Conservation (phyloP, 768 basidiomycete genomes). For the Dendrothele bispora region DNA sequence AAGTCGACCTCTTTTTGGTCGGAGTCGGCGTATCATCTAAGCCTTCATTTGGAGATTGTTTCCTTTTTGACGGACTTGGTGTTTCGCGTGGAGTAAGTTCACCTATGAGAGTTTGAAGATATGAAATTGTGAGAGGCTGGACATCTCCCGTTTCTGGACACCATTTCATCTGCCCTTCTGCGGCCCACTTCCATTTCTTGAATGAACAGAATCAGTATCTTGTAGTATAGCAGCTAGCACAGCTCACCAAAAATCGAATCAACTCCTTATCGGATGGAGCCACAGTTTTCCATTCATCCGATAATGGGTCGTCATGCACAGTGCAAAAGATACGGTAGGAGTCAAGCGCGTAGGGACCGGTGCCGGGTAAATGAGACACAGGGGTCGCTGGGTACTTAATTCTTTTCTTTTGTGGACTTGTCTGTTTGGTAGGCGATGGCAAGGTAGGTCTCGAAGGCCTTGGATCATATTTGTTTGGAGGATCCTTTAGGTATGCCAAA, state of each 20-base stretch:
- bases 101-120: neutral
- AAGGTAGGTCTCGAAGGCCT: conserved; percentile 27
- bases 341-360: conserved; percentile 72
- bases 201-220: neutral
- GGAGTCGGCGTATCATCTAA: too few species aligned
- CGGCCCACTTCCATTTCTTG: conserved; percentile 77
- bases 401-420: conserved; percentile 15
- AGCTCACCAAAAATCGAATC: conserved; percentile 61
- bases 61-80: too few species aligned
- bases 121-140: neutral
- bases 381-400: conserved; percentile 45
- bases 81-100: too few species aligned
- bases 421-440: neutral
- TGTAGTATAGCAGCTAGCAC: neutral
- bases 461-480: conserved; percentile 31
- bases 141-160: conserved; percentile 42
- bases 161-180: conserved; percentile 52
- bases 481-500: conserved; percentile 46
- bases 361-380: conserved; percentile 60
- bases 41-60: too few species aligned
- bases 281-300: conserved; percentile 62
- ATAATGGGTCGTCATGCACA: conserved; percentile 25
- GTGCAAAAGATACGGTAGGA: conserved; percentile 73
- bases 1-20: too few species aligned
- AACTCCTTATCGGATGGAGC: conserved; percentile 71